Percentiles rank a stretch among this genome's conserved stretches.
Evolutionary conservation across 257 asterid species (phyloP).

Genomic region (Solanum chaucha): DNA sequence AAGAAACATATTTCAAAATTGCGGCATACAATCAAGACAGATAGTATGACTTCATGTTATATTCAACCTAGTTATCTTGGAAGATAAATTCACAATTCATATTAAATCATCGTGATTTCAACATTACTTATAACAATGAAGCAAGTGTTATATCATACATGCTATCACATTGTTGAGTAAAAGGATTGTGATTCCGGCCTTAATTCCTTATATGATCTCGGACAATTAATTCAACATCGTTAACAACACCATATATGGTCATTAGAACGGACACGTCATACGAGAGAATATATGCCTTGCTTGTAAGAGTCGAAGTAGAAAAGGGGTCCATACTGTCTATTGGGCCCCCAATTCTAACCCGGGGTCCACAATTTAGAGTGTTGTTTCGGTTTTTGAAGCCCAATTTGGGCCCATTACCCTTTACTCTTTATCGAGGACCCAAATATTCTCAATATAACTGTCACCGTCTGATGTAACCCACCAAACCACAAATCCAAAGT

Average conservation of each 20-base stretch:
- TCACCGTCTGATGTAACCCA: conserved; percentile 34
- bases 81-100: background rate
- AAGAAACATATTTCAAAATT: no score
- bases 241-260: background rate
- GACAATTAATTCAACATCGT: background rate
- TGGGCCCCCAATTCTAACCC: conserved; percentile 16
- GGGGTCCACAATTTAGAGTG: conserved; percentile 21
- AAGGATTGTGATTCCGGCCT: background rate
- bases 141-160: background rate
- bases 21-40: background rate
- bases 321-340: conserved; percentile 26
- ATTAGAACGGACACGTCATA: background rate
- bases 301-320: conserved; percentile 32
- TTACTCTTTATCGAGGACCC: conserved; percentile 52
- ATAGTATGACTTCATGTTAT: background rate
- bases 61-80: background rate
- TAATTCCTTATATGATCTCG: background rate
- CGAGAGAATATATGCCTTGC: conserved; percentile 57
- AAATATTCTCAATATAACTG: conserved; percentile 39
- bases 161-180: background rate
- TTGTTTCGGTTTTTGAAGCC: conserved; percentile 24
- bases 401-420: background rate
- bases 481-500: background rate
- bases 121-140: background rate
- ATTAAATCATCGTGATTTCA: background rate